Evolutionary conservation across 2,329 filamentous ascomycete species (phyloP).

Genomic region (Fusarium buharicum): DNA sequence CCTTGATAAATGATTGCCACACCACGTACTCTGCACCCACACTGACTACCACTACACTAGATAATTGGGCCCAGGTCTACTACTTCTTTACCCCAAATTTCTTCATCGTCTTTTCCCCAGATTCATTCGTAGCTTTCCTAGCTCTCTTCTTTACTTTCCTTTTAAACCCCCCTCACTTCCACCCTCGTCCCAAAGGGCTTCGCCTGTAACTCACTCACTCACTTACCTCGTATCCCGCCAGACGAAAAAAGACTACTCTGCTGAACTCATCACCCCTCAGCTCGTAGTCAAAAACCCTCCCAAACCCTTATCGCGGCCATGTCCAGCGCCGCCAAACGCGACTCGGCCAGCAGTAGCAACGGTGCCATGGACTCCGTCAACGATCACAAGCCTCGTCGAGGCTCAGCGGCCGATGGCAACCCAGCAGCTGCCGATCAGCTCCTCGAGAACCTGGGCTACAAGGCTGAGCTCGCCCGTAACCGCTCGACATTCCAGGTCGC

Average conservation of each 20-base stretch:
- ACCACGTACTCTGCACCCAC: slow-evolving; percentile 18
- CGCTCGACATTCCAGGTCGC: slow-evolving; percentile 75
- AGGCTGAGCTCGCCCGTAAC: slow-evolving; percentile 70
- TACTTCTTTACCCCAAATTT: slow-evolving; percentile 31
- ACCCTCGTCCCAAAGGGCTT: slow-evolving; percentile 6
- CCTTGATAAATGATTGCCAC: slow-evolving; percentile 22
- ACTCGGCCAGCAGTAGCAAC: slow-evolving; percentile 35
- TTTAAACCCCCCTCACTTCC: slow-evolving; percentile 16
- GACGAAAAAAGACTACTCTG: not conserved
- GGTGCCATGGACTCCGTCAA: slow-evolving; percentile 35
- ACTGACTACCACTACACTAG: not conserved
- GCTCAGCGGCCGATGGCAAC: slow-evolving; percentile 34
- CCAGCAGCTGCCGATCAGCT: slow-evolving; percentile 67
- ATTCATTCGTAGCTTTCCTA: slow-evolving; percentile 14
- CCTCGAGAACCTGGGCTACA: slow-evolving; percentile 73
- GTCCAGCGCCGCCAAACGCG: slow-evolving; percentile 36
- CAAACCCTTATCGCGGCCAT: slow-evolving; percentile 13
- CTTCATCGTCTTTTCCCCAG: slow-evolving; percentile 27
- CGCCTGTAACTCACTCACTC: slow-evolving; percentile 1
- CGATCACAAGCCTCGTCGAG: slow-evolving; percentile 44
- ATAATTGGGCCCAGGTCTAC: slow-evolving; percentile 19
- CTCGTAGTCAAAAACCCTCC: not conserved
- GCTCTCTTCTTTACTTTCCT: slow-evolving; percentile 8
- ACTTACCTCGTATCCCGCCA: not conserved
- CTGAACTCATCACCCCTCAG: slow-evolving; percentile 1